Conservation (phyloP, 2,329 filamentous ascomycete genomes). For the Aspergillus ochraceoroseus region DNA sequence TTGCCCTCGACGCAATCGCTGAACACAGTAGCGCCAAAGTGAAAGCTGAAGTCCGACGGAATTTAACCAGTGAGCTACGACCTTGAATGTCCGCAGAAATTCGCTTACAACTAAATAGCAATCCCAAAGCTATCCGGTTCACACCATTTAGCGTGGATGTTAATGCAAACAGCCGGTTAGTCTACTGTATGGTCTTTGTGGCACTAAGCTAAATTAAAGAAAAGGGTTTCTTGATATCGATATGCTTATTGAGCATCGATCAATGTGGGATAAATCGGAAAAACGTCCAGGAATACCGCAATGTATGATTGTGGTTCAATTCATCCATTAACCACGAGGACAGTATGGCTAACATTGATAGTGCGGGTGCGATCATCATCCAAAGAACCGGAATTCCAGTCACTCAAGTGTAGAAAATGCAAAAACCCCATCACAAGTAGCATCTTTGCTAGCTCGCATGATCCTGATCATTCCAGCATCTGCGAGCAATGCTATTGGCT, state of each 20-base stretch:
- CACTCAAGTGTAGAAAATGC: constrained; percentile 18
- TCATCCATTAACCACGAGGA: no score
- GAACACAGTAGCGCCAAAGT: constrained; percentile 1
- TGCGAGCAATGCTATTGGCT: constrained; percentile 37
- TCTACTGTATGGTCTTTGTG: not conserved
- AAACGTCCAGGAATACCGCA: constrained; percentile 26
- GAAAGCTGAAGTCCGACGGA: not conserved
- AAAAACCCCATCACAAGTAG: constrained; percentile 25
- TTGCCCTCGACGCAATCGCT: constrained; percentile 7
- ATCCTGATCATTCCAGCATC: constrained; percentile 14
- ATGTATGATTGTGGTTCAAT: constrained; percentile 6
- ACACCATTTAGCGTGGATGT: constrained; percentile 26
- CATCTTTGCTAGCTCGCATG: no score
- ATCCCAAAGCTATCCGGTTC: constrained; percentile 1
- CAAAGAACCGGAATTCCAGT: constrained; percentile 1
- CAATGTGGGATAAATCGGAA: constrained; percentile 15
- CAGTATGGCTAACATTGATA: not conserved
- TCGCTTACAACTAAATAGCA: no score
- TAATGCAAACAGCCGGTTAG: constrained; percentile 30
- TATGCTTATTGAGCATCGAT: constrained; percentile 37
- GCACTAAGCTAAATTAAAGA: not conserved
- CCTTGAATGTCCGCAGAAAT: no score
- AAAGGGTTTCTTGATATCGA: constrained; percentile 38
- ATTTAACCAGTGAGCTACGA: not conserved
- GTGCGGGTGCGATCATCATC: not conserved